Percentiles rank a stretch among this genome's conserved stretches.
Conservation (phyloP, 805 yeast species). For the Saccharomycopsis sp. region DNA sequence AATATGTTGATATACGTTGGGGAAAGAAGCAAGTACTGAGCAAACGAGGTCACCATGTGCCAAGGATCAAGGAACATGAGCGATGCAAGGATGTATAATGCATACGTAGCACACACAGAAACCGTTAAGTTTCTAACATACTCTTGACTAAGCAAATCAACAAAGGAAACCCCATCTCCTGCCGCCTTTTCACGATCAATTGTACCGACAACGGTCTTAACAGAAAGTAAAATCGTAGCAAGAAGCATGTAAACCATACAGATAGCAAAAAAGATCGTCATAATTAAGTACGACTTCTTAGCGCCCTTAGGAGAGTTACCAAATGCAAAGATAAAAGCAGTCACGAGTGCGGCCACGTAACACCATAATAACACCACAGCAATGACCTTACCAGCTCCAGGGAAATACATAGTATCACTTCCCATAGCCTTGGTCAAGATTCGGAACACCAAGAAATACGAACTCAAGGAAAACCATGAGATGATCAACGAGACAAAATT, state of each 20-base stretch:
- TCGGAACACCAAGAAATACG: constrained; percentile 84
- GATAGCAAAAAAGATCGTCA: constrained; percentile 75
- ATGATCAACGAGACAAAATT: constrained; percentile 68
- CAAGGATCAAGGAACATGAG: constrained; percentile 82
- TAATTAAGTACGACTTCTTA: constrained; percentile 62
- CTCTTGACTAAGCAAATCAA: constrained; percentile 50
- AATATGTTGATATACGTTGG: constrained; percentile 89
- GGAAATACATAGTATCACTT: constrained; percentile 39
- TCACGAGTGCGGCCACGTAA: constrained; percentile 69
- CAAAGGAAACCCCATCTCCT: constrained; percentile 13
- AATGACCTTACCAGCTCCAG: constrained; percentile 64
- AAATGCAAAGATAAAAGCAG: constrained; percentile 83
- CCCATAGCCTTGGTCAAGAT: constrained; percentile 78
- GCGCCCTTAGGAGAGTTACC: constrained; percentile 96
- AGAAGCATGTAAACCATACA: constrained; percentile 85
- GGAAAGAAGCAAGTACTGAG: constrained; percentile 75
- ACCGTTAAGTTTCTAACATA: constrained; percentile 82
- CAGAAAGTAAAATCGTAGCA: constrained; percentile 80
- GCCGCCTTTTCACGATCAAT: constrained; percentile 41
- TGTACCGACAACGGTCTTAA: constrained; percentile 40
- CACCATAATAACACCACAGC: constrained; percentile 80
- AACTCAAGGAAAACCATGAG: constrained; percentile 90
- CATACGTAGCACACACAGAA: constrained; percentile 78
- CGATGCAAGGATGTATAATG: constrained; percentile 71
- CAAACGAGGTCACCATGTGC: constrained; percentile 84